These are phyloP conservation scores for Hymenoscyphus fraxineus DNA, from an alignment of 2,329 filamentous ascomycete genomes.

Conservation along the genomic window DNA sequence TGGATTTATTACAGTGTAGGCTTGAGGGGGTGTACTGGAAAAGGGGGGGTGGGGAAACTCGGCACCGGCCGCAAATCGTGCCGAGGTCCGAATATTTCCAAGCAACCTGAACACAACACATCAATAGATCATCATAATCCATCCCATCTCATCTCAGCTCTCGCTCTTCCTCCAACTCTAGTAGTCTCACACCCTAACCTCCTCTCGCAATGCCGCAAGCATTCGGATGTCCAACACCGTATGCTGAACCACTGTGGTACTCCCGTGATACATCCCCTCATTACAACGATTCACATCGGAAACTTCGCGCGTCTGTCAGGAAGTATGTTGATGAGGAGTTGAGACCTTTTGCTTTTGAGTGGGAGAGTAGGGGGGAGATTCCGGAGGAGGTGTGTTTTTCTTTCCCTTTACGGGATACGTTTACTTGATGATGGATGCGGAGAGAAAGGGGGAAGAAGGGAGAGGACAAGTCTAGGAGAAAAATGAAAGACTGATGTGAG, in stretches of 20 bases:
- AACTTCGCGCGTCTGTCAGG: constrained; percentile 54
- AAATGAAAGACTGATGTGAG: constrained; percentile 1
- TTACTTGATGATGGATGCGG: neutral
- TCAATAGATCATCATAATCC: neutral
- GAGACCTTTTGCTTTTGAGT: constrained; percentile 56
- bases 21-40: no score
- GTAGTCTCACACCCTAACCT: neutral
- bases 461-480: neutral
- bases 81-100: neutral
- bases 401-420: constrained; percentile 18
- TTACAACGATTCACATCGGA: constrained; percentile 59
- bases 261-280: constrained; percentile 45
- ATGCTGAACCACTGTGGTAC: constrained; percentile 35
- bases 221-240: constrained; percentile 32
- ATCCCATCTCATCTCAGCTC: neutral
- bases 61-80: neutral
- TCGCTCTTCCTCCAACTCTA: neutral
- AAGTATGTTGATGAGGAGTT: constrained; percentile 57
- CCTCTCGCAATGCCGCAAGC: constrained; percentile 1
- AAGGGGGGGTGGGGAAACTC: no score
- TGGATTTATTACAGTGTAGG: no score
- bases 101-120: neutral
- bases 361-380: constrained; percentile 56
- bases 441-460: neutral
- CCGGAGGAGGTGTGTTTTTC: constrained; percentile 40